A percentile compares a stretch with the other conserved stretches of the same genome.
These are phyloP conservation scores for Pezicula carpinea DNA, from an alignment of 2,329 filamentous ascomycete species.

Conservation along the genomic window DNA sequence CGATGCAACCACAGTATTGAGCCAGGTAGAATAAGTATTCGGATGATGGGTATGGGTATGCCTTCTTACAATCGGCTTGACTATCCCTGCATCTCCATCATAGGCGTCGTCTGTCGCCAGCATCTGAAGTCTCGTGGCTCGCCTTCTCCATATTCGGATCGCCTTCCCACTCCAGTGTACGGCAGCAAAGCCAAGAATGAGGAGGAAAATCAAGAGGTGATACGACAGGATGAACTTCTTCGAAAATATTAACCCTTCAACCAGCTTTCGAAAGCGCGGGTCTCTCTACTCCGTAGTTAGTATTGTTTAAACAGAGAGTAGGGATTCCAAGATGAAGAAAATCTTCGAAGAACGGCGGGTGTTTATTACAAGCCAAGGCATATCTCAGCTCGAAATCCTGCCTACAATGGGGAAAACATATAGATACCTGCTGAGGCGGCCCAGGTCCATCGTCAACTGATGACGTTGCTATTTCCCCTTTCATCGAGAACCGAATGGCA, in stretches of 20 bases:
- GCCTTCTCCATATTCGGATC: slow-evolving; percentile 16
- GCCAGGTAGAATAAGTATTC: too few relatives aligned
- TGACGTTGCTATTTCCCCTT: slow-evolving; percentile 7
- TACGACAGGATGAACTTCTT: slow-evolving; percentile 22
- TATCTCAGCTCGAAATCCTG: too few relatives aligned
- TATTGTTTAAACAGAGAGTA: too few relatives aligned
- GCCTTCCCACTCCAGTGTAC: slow-evolving; percentile 17
- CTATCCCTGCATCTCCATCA: slow-evolving; percentile 10
- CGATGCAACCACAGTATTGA: too few relatives aligned
- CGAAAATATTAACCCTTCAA: slow-evolving; percentile 17
- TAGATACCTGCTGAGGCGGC: slow-evolving; percentile 2
- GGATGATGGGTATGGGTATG: too few relatives aligned
- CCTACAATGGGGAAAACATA: too few relatives aligned
- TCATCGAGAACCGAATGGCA: slow-evolving; percentile 15
- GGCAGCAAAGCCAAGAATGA: slow-evolving; percentile 14
- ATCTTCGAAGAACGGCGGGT: too few relatives aligned
- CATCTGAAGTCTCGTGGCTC: slow-evolving; percentile 5
- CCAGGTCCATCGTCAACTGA: slow-evolving; percentile 3
- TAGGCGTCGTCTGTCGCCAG: slow-evolving; percentile 6
- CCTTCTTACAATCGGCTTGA: slow-evolving; percentile 1
- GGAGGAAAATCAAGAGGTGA: slow-evolving; percentile 17
- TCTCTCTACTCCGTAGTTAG: slow-evolving; percentile 3
- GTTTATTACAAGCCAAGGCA: too few relatives aligned
- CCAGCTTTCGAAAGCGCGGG: slow-evolving; percentile 17
- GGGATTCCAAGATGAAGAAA: too few relatives aligned